Conservation (phyloP, 2,329 filamentous ascomycete genomes). For the Tolypocladium amazonense region DNA sequence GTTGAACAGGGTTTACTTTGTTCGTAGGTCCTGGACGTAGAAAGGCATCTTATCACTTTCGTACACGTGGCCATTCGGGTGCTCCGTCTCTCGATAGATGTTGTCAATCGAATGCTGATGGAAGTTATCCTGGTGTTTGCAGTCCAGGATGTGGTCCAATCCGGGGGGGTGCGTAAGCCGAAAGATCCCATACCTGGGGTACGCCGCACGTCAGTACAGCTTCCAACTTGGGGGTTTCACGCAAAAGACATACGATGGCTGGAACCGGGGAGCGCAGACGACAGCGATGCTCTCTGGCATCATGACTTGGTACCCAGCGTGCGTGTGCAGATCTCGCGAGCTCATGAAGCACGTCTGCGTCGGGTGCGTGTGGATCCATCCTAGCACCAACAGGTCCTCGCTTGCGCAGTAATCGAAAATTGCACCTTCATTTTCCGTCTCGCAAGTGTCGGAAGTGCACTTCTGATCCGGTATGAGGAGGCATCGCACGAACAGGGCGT, state of each 20-base stretch:
- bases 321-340: slow-evolving; percentile 85
- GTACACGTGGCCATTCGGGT: slow-evolving; percentile 58
- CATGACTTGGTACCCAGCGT: slow-evolving; percentile 92
- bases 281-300: slow-evolving; percentile 93
- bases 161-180: slow-evolving; percentile 89
- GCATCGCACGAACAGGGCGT: slow-evolving; percentile 82
- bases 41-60: slow-evolving; percentile 56
- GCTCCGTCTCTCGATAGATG: slow-evolving; percentile 65
- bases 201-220: neutral
- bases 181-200: slow-evolving; percentile 72
- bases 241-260: slow-evolving; percentile 51
- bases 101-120: slow-evolving; percentile 61
- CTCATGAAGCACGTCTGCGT: slow-evolving; percentile 98
- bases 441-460: slow-evolving; percentile 85
- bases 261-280: slow-evolving; percentile 79
- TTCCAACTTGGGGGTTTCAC: neutral
- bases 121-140: slow-evolving; percentile 69
- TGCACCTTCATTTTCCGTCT: slow-evolving; percentile 76
- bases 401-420: slow-evolving; percentile 84
- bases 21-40: slow-evolving; percentile 42
- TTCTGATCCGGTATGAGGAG: slow-evolving; percentile 87
- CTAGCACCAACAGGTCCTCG: slow-evolving; percentile 74
- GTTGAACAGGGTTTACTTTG: slow-evolving; percentile 2
- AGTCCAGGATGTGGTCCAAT: slow-evolving; percentile 72
- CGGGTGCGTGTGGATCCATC: slow-evolving; percentile 98